Conservation (phyloP, 768 basidiomycete genomes). For the Crassisporium funariophilum region DNA sequence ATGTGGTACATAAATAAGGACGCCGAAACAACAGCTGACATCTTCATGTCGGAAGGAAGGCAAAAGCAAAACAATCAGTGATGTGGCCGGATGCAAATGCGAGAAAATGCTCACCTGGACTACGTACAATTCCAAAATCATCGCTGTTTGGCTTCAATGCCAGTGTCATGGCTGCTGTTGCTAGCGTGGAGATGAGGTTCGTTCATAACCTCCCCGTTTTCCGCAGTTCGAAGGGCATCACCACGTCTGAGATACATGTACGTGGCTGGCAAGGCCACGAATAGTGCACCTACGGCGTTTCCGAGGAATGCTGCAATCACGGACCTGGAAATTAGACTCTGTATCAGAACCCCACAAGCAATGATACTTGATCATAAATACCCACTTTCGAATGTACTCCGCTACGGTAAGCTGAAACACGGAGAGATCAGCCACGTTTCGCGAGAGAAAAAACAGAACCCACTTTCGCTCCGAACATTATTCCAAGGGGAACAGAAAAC, state of each 20-base stretch:
- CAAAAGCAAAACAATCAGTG: too few species aligned
- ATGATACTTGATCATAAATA: slow-evolving; percentile 2
- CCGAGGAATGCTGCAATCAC: slow-evolving; percentile 67
- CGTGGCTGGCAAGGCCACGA: slow-evolving; percentile 63
- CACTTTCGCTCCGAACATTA: slow-evolving; percentile 70
- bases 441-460: slow-evolving; percentile 22
- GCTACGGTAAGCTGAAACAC: slow-evolving; percentile 46
- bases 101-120: too few species aligned
- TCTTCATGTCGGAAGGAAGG: too few species aligned
- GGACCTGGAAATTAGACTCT: too few species aligned
- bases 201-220: slow-evolving; percentile 32
- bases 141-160: slow-evolving; percentile 14
- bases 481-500: slow-evolving; percentile 71
- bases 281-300: slow-evolving; percentile 65
- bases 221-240: slow-evolving; percentile 40
- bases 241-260: slow-evolving; percentile 64
- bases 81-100: too few species aligned
- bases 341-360: too few species aligned
- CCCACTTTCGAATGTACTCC: slow-evolving; percentile 69
- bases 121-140: neutral
- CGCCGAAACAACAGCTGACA: too few species aligned
- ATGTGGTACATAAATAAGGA: too few species aligned
- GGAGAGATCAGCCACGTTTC: slow-evolving; percentile 4
- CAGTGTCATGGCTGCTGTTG: slow-evolving; percentile 12
- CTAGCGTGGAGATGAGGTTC: slow-evolving; percentile 3